A percentile compares a stretch with the other conserved stretches of the same genome.
Evolutionary conservation across 2,329 filamentous ascomycete species (phyloP).

Genomic region (Fusarium fujikuroi): DNA sequence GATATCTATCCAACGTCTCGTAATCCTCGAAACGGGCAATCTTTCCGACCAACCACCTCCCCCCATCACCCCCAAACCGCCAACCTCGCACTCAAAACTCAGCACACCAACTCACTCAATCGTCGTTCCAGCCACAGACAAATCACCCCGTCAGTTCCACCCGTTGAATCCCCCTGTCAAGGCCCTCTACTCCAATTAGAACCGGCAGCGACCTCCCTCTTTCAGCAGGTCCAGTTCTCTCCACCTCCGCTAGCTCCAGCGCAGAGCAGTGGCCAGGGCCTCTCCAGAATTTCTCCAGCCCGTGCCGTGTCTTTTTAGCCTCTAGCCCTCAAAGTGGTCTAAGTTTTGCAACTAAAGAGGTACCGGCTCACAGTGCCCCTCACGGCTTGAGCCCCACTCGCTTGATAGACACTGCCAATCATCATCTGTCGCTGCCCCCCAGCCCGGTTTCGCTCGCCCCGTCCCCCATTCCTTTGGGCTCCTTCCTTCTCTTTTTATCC

Average conservation of each 20-base stretch:
- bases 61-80: not conserved
- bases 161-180: constrained; percentile 20
- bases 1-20: constrained; percentile 16
- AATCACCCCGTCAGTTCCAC: constrained; percentile 8
- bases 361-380: constrained; percentile 43
- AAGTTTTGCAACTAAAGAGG: constrained; percentile 16
- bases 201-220: constrained; percentile 29
- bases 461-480: constrained; percentile 34
- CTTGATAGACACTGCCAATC: constrained; percentile 12
- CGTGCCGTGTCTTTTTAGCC: not conserved
- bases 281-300: constrained; percentile 31
- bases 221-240: constrained; percentile 28
- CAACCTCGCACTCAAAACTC: constrained; percentile 20
- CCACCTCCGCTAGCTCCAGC: constrained; percentile 17
- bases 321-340: constrained; percentile 7
- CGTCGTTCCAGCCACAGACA: constrained; percentile 32
- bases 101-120: constrained; percentile 21
- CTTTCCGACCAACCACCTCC: constrained; percentile 32
- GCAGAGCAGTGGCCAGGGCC: constrained; percentile 13
- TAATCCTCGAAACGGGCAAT: constrained; percentile 18
- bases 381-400: constrained; percentile 28
- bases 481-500: constrained; percentile 37
- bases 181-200: constrained; percentile 23
- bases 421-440: constrained; percentile 10
- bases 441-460: constrained; percentile 29